Percentiles rank a stretch among this genome's conserved stretches.
These are phyloP conservation scores for Trypanosoma caninum DNA, from an alignment of 208 protist genomes.

Conservation along the genomic window DNA sequence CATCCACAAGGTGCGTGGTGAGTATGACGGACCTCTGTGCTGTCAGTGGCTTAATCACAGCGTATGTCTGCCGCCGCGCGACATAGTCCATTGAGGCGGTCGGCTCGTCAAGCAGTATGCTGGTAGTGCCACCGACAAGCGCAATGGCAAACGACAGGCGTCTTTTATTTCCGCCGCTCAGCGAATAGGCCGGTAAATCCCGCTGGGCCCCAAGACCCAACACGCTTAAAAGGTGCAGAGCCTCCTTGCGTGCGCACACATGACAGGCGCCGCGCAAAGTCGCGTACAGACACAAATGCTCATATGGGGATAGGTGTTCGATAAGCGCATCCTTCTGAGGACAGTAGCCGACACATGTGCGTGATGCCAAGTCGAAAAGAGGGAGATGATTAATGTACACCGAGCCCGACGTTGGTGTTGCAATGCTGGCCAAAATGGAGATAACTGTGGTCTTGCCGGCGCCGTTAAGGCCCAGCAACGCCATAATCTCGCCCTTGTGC, in stretches of 20 bases:
- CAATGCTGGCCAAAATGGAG: conserved; percentile 76
- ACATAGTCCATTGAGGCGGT: conserved; percentile 88
- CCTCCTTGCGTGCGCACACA: conserved; percentile 38
- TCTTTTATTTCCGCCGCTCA: conserved; percentile 88
- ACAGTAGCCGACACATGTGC: conserved; percentile 91
- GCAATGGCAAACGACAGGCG: conserved; percentile 86
- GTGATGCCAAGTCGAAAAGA: conserved; percentile 28
- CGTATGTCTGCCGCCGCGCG: conserved; percentile 74
- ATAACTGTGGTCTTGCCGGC: conserved; percentile 91
- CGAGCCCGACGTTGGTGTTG: conserved; percentile 59
- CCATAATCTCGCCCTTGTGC: conserved; percentile 73
- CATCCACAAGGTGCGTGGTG: conserved; percentile 88
- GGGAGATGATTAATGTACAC: conserved; percentile 63
- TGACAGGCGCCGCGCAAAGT: conserved; percentile 59
- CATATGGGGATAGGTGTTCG: conserved; percentile 81
- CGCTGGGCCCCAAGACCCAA: conserved; percentile 45
- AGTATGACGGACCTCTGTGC: conserved; percentile 37
- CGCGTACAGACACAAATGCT: conserved; percentile 92
- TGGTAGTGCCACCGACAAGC: conserved; percentile 78
- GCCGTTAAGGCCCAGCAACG: conserved; percentile 90
- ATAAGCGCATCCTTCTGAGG: conserved; percentile 95
- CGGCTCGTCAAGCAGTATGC: conserved; percentile 86
- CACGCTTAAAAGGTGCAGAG: conserved; percentile 42
- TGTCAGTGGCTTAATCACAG: conserved; percentile 64
- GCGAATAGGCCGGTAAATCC: conserved; percentile 22